A percentile compares a stretch with the other conserved stretches of the same genome.
These are phyloP conservation scores for Colletotrichum viniferum DNA, from an alignment of 2,329 filamentous ascomycete species.

Conservation along the genomic window DNA sequence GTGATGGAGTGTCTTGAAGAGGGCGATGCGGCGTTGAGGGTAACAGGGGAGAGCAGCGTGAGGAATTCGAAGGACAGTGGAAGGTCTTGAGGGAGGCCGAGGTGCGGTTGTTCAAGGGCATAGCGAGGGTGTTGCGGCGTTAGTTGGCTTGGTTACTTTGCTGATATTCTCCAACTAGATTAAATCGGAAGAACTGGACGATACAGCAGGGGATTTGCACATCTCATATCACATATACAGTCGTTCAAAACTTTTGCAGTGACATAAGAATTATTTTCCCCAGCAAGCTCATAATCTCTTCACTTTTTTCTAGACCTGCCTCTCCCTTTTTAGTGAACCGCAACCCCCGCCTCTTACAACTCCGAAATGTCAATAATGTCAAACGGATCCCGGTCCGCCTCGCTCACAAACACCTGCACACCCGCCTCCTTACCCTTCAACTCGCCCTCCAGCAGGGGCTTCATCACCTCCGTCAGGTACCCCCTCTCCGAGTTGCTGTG, in stretches of 20 bases:
- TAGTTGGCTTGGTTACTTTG: background rate
- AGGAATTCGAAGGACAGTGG: slow-evolving; percentile 22
- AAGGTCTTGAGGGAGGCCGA: background rate
- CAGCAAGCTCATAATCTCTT: background rate
- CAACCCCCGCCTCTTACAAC: slow-evolving; percentile 32
- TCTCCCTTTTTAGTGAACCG: too few species aligned
- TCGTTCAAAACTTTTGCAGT: background rate
- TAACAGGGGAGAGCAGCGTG: slow-evolving; percentile 18
- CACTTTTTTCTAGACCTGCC: background rate
- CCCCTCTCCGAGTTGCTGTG: slow-evolving; percentile 93
- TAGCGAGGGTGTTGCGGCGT: slow-evolving; percentile 16
- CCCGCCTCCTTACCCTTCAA: slow-evolving; percentile 55
- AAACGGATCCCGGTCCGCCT: slow-evolving; percentile 86
- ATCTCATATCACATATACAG: background rate
- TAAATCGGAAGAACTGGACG: background rate
- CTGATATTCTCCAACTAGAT: background rate
- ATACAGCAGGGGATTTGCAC: background rate
- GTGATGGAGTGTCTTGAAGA: slow-evolving; percentile 58
- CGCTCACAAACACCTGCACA: slow-evolving; percentile 74
- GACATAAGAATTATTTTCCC: background rate
- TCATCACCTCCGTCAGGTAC: slow-evolving; percentile 77
- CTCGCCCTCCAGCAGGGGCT: slow-evolving; percentile 63
- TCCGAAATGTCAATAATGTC: slow-evolving; percentile 66
- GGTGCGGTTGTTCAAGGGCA: background rate
- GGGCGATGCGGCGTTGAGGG: slow-evolving; percentile 54